Conservation (phyloP, 257 asterid species). For the Penstemon davidsonii region DNA sequence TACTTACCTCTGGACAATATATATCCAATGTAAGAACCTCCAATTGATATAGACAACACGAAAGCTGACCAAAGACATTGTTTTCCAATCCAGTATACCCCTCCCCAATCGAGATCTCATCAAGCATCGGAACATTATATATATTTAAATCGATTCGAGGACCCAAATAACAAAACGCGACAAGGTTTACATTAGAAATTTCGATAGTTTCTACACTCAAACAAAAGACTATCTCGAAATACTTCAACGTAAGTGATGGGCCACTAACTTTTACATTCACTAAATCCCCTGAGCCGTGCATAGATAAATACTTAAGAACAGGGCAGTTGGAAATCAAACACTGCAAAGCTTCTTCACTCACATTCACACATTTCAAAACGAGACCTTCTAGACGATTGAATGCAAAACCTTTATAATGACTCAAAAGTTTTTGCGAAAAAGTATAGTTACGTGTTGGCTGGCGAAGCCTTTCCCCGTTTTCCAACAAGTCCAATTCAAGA, state of each 20-base stretch:
- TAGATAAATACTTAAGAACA: slow-evolving; percentile 32
- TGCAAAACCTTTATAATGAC: slow-evolving; percentile 30
- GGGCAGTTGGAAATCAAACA: slow-evolving; percentile 37
- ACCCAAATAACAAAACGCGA: slow-evolving; percentile 42
- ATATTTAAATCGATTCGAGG: slow-evolving; percentile 37
- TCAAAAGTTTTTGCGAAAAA: slow-evolving; percentile 39
- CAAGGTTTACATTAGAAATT: slow-evolving; percentile 41
- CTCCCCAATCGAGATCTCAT: slow-evolving; percentile 31
- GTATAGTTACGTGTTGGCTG: slow-evolving; percentile 39
- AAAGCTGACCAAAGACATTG: slow-evolving; percentile 48
- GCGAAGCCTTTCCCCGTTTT: slow-evolving; percentile 49
- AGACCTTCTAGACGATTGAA: slow-evolving; percentile 32
- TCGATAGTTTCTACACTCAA: slow-evolving; percentile 30
- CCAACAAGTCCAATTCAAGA: slow-evolving; percentile 55
- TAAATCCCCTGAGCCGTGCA: slow-evolving; percentile 39
- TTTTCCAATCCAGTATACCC: slow-evolving; percentile 37
- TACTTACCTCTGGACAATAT: slow-evolving; percentile 46
- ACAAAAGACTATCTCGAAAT: slow-evolving; percentile 41
- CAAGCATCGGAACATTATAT: slow-evolving; percentile 47
- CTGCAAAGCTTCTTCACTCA: slow-evolving; percentile 43
- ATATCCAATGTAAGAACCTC: slow-evolving; percentile 51
- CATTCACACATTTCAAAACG: slow-evolving; percentile 41
- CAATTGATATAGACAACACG: slow-evolving; percentile 48
- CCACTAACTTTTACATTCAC: slow-evolving; percentile 37
- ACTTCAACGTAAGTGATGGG: slow-evolving; percentile 35